Base-by-base conservation (phyloP, 139 green algal genomes). In the Dunaliella primolecta region DNA sequence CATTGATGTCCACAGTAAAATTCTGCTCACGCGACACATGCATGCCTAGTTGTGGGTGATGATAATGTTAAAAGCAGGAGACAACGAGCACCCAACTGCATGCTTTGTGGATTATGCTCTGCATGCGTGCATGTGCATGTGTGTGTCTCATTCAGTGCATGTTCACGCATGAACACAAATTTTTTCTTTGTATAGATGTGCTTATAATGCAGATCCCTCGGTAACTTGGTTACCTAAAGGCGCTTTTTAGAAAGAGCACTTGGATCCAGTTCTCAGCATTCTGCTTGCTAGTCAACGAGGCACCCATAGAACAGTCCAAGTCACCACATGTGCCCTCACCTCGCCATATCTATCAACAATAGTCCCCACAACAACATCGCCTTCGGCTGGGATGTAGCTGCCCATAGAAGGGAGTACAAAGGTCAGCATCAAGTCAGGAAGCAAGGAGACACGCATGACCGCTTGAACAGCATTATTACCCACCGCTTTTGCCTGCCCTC, bases 1-100 rank as follows among this genome's bases (percentile, higher is more conserved):
- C 94, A 20, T 86, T 82, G 71, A 98, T 95, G 91, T 98, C 95
- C 3, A 98, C 93, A 0, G 34, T 83, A 57, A 94, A 96, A 85
- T 92, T 93, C 84, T 95, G 87, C 24, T 35, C 36, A 3, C 0
- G 75, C n/a, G n/a, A n/a, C n/a, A n/a, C n/a, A n/a, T n/a, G n/a
- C n/a, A n/a, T n/a, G n/a, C n/a, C n/a, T n/a, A n/a, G n/a, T n/a
- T n/a, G n/a, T n/a, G n/a, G n/a, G n/a, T n/a, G n/a, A n/a, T n/a
- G n/a, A n/a, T n/a, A 27, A 56, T 31, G 37, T n/a, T 20, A 77
- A 25, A 70, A 21, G 80, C 46, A 75, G 3, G 38, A 15, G 1
- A 30, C 23, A 36, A 38, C n/a, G 2, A 34, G 3, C 25, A 33
- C 15, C 78, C 11, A 36, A 36, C 2, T 37, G 30, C 3, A 36